Conservation (phyloP, 768 basidiomycete species). For the Gelatoporia subvermispora region DNA sequence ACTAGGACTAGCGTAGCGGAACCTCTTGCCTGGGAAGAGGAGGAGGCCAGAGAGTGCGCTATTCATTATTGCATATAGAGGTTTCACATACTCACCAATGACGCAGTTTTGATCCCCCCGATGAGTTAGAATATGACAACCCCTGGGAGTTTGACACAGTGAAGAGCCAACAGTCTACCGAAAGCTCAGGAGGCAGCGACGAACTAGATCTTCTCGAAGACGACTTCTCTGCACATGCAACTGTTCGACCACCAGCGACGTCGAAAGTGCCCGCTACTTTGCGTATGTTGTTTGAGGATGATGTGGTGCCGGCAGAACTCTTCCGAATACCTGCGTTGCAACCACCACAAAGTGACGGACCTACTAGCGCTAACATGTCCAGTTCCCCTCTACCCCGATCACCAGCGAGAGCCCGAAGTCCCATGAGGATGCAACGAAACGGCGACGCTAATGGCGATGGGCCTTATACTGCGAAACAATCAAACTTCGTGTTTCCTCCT, state of each 20-base stretch:
- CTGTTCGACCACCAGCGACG: constrained; percentile 44
- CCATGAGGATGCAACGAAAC: constrained; percentile 26
- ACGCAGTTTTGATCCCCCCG: constrained; percentile 1
- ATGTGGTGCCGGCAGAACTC: constrained; percentile 32
- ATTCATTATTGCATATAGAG: not conserved
- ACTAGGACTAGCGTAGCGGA: constrained; percentile 74
- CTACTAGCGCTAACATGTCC: constrained; percentile 13
- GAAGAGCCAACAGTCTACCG: constrained; percentile 34
- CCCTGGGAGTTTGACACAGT: constrained; percentile 79
- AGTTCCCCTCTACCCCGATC: constrained; percentile 28
- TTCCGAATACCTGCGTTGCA: constrained; percentile 38
- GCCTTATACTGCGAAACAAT: constrained; percentile 38
- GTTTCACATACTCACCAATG: not conserved
- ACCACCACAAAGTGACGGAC: constrained; percentile 4
- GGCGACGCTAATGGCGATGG: constrained; percentile 36
- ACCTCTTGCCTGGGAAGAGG: constrained; percentile 67
- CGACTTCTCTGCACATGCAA: constrained; percentile 30
- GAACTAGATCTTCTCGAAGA: constrained; percentile 16
- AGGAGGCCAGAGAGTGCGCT: constrained; percentile 40
- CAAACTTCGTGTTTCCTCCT: constrained; percentile 51
- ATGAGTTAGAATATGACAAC: constrained; percentile 25
- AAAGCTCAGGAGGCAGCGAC: constrained; percentile 1
- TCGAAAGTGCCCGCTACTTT: constrained; percentile 70
- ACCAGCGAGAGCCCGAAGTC: constrained; percentile 30
- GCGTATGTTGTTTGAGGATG: constrained; percentile 72